Evolutionary conservation across 495 filamentous ascomycete genomes (phyloP), one percentile per base, ranked within the genome.

Genomic region (Glutinoglossum americanum): DNA sequence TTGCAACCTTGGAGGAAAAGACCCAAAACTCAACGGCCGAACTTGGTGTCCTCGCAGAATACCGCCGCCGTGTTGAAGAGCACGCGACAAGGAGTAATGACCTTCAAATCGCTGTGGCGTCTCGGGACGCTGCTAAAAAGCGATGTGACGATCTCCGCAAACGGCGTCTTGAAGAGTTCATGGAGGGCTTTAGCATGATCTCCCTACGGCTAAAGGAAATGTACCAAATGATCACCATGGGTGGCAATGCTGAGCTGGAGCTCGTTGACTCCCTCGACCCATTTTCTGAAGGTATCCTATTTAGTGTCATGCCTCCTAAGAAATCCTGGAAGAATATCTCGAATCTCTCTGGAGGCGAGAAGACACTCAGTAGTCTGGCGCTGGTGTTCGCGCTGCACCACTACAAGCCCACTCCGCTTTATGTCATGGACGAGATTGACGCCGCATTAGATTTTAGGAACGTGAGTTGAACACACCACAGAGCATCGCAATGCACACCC

Each of bases 191-290:
- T 71, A 82, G 82, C 66, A 82, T 77, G 57, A 98, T 98, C 66
- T 95, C 89, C n/a, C 72, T 95, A 23, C 83, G 90, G 1, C 74
- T 98, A 56, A 98, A 98, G 73, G 92, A 98, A 69, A 98, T 98
- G 92, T 98, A 98, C 72, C 92, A 97, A 69, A 96, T 98, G 92
- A 98, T 98, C 69, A 98, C 92, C 28, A 98, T 98, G 92, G 92
- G 92, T 60, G 92, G 92, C 45, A 98, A 98, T 64, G 92, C 92
- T 8, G 93, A 97, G 73, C 75, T 98, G 15, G 92, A 98, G 67
- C 80, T 98, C 28, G 92, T 98, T 23, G 92, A 98, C 69, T 87
- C 81, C 0, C 73, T 98, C 3, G 92, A 98, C 69, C 92, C 92
- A 3, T 98, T 98, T 74, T 87, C 85, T 5, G 92, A 98, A 66